Evolutionary conservation across 345 rosid species (phyloP).

Genomic region (Odontarrhena argentea): DNA sequence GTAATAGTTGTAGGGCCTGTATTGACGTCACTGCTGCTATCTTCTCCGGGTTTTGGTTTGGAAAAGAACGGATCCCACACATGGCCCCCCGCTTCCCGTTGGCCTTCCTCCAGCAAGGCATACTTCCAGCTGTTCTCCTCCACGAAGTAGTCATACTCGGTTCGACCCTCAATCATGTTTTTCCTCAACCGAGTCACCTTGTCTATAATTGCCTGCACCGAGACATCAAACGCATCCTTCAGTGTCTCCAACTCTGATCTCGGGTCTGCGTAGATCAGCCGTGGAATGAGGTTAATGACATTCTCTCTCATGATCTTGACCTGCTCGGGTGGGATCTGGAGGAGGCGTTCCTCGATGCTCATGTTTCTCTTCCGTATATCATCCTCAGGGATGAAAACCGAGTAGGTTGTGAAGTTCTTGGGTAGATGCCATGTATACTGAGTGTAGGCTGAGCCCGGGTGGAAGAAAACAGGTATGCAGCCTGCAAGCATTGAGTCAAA

Average conservation of each 20-base stretch:
- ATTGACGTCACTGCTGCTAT: constrained; percentile 40
- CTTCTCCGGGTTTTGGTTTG: constrained; percentile 62
- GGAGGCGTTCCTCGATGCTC: constrained; percentile 74
- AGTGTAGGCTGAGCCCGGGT: constrained; percentile 89
- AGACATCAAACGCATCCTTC: constrained; percentile 80
- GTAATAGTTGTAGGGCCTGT: constrained; percentile 54
- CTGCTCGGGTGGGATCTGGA: constrained; percentile 68
- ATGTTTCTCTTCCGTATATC: constrained; percentile 69
- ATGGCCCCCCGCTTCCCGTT: constrained; percentile 72
- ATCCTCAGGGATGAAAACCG: constrained; percentile 84
- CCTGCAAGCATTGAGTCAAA: constrained; percentile 89
- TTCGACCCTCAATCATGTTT: constrained; percentile 67
- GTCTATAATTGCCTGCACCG: constrained; percentile 74
- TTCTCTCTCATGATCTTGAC: constrained; percentile 74
- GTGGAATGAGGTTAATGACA: constrained; percentile 71
- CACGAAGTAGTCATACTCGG: constrained; percentile 76
- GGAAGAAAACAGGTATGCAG: constrained; percentile 90
- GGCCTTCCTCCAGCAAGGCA: constrained; percentile 76
- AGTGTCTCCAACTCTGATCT: constrained; percentile 65
- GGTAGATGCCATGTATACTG: constrained; percentile 95
- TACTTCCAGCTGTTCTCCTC: constrained; percentile 96
- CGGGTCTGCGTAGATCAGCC: constrained; percentile 76
- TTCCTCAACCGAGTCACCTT: constrained; percentile 83
- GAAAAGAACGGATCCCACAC: constrained; percentile 98
- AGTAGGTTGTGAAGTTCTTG: constrained; percentile 73